Percentiles rank a stretch among this genome's conserved stretches.
These are phyloP conservation scores for Phytophthora ramorum DNA, from an alignment of 352 stramenopile genomes.

Conservation along the genomic window DNA sequence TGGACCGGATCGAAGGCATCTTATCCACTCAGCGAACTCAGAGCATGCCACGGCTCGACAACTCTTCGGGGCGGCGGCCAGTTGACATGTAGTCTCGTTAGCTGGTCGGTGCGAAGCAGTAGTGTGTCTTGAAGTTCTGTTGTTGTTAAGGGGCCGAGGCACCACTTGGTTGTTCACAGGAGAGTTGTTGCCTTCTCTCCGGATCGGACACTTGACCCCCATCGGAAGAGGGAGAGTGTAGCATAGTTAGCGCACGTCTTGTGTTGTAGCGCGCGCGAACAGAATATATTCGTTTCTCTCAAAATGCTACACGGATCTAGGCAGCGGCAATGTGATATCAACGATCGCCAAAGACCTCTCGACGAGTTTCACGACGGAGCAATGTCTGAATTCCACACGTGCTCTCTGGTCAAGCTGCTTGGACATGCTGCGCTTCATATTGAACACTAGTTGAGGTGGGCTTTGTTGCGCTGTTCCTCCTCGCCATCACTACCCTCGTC, in stretches of 20 bases:
- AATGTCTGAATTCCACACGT: not conserved
- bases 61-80: slow-evolving; percentile 2
- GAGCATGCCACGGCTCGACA: slow-evolving; percentile 21
- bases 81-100: slow-evolving; percentile 33
- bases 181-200: not conserved
- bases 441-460: slow-evolving; percentile 25
- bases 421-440: slow-evolving; percentile 7
- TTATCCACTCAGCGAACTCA: slow-evolving; percentile 33
- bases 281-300: slow-evolving; percentile 30
- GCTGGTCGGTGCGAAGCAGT: not conserved
- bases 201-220: slow-evolving; percentile 4
- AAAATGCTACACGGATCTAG: slow-evolving; percentile 25
- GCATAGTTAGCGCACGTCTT: slow-evolving; percentile 19
- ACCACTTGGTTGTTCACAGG: not conserved
- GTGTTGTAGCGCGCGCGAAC: slow-evolving; percentile 21
- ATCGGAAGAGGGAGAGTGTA: slow-evolving; percentile 31
- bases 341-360: not conserved
- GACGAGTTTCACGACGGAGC: too few species aligned
- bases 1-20: slow-evolving; percentile 56
- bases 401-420: slow-evolving; percentile 1
- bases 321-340: not conserved
- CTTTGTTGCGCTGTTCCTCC: slow-evolving; percentile 9
- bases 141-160: not conserved
- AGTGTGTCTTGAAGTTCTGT: slow-evolving; percentile 5
- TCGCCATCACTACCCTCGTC: not conserved